A percentile compares a stretch with the other conserved stretches of the same genome.
These are phyloP conservation scores for Nepenthes mirabilis DNA, from an alignment of 148 eudicot species.

Conservation along the genomic window DNA sequence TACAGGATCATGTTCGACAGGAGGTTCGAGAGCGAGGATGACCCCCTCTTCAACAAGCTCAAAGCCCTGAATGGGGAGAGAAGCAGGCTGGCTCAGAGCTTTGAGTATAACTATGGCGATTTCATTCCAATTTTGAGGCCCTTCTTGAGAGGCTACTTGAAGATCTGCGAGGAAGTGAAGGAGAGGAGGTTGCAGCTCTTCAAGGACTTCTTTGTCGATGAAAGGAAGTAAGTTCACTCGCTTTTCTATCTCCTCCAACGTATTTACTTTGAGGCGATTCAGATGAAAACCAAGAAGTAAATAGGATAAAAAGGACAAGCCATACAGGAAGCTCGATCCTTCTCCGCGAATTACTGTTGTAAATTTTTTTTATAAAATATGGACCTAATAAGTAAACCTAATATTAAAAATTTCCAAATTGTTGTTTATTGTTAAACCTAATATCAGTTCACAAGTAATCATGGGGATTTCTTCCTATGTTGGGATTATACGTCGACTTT, in stretches of 20 bases:
- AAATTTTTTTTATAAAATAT: too few relatives aligned
- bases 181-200: conserved; percentile 63
- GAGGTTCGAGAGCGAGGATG: conserved; percentile 55
- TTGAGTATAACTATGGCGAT: conserved; percentile 82
- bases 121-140: conserved; percentile 76
- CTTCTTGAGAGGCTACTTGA: conserved; percentile 62
- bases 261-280: too few relatives aligned
- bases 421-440: too few relatives aligned
- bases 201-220: conserved; percentile 68
- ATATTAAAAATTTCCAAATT: too few relatives aligned
- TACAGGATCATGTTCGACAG: conserved; percentile 64
- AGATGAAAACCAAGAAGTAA: too few relatives aligned
- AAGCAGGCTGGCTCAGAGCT: conserved; percentile 78
- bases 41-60: conserved; percentile 52
- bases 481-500: too few relatives aligned
- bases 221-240: conserved; percentile 46
- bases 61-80: conserved; percentile 73
- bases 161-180: conserved; percentile 51
- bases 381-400: too few relatives aligned
- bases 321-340: too few relatives aligned
- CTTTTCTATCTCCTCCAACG: not conserved
- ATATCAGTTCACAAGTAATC: too few relatives aligned
- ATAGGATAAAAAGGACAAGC: too few relatives aligned
- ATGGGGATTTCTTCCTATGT: too few relatives aligned
- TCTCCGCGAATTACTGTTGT: too few relatives aligned